These are phyloP conservation scores for Trichoderma lentiforme DNA, from an alignment of 2,329 filamentous ascomycete genomes.

Conservation along the genomic window DNA sequence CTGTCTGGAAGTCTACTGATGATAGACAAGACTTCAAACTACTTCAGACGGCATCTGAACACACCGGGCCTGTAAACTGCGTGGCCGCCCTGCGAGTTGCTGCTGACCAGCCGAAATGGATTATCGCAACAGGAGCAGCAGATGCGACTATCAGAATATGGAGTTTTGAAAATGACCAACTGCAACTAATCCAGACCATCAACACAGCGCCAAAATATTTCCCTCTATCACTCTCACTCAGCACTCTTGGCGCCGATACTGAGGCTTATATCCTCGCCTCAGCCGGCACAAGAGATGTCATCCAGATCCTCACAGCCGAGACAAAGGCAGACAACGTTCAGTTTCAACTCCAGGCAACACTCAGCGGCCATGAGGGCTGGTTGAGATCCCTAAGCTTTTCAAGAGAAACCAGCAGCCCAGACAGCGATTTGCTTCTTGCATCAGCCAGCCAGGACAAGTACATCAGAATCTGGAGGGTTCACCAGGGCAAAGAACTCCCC, in stretches of 20 bases:
- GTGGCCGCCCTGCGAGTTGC: constrained; percentile 45
- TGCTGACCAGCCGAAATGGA: constrained; percentile 31
- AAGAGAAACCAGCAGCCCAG: constrained; percentile 51
- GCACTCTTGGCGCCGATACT: constrained; percentile 50
- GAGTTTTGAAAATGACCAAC: constrained; percentile 53
- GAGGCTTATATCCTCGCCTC: constrained; percentile 68
- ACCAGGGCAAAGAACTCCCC: constrained; percentile 64
- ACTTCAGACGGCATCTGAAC: constrained; percentile 56
- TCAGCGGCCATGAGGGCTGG: constrained; percentile 93
- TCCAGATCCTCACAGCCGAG: constrained; percentile 73
- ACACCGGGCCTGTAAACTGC: constrained; percentile 73
- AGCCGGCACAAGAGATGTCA: constrained; percentile 77
- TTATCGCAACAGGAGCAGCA: constrained; percentile 75
- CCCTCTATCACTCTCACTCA: constrained; percentile 72
- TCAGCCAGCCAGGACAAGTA: constrained; percentile 98
- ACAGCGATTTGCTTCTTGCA: constrained; percentile 73
- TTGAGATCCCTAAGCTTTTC: constrained; percentile 81
- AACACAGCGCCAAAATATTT: constrained; percentile 74
- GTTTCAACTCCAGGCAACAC: constrained; percentile 71
- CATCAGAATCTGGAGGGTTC: constrained; percentile 86
- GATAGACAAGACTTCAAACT: constrained; percentile 34
- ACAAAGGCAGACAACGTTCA: constrained; percentile 36
- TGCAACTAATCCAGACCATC: constrained; percentile 65
- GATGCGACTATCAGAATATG: constrained; percentile 73
- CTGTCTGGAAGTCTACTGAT: constrained; percentile 59